A percentile compares a stretch with the other conserved stretches of the same genome.
phyloP scores from a whole-genome alignment of 257 asterid species.

The Penstemon davidsonii region DNA sequence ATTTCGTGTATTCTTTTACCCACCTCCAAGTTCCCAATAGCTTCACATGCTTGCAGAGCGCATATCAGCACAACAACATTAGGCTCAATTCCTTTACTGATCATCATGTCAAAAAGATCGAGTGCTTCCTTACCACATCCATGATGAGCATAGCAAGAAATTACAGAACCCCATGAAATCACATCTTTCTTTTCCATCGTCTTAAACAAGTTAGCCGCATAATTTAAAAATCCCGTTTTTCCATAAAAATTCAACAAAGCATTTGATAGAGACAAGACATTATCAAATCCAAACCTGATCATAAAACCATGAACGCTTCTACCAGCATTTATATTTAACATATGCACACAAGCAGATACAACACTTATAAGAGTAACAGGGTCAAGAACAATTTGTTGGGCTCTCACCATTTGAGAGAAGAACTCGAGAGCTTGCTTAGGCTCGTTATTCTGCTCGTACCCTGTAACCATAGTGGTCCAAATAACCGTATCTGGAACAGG shows the following conservation, averaged over 20 bases:
- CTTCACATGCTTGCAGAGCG: constrained; percentile 79
- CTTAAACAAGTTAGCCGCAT: constrained; percentile 49
- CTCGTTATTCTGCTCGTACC: constrained; percentile 54
- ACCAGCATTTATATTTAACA: constrained; percentile 49
- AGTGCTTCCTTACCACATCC: constrained; percentile 51
- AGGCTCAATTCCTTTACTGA: constrained; percentile 43
- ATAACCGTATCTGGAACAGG: constrained; percentile 61
- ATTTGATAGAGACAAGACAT: constrained; percentile 44
- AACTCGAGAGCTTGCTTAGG: constrained; percentile 45
- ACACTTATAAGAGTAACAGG: constrained; percentile 50
- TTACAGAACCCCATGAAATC: constrained; percentile 80
- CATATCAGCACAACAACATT: constrained; percentile 48
- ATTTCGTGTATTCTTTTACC: constrained; percentile 61
- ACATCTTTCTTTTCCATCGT: constrained; percentile 62
- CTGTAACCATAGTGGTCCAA: constrained; percentile 66
- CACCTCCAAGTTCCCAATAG: constrained; percentile 37
- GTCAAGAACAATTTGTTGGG: constrained; percentile 39
- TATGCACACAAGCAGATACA: constrained; percentile 67
- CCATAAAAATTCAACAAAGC: constrained; percentile 61
- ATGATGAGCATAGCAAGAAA: constrained; percentile 72
- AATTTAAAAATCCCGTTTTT: constrained; percentile 43
- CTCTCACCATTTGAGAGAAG: constrained; percentile 41
- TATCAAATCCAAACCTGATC: constrained; percentile 42
- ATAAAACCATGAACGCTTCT: constrained; percentile 61
- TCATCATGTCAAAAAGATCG: constrained; percentile 50